Evolutionary conservation across 192 early-diverging fungal species (phyloP).

Genomic region (Physocladia obscura): DNA sequence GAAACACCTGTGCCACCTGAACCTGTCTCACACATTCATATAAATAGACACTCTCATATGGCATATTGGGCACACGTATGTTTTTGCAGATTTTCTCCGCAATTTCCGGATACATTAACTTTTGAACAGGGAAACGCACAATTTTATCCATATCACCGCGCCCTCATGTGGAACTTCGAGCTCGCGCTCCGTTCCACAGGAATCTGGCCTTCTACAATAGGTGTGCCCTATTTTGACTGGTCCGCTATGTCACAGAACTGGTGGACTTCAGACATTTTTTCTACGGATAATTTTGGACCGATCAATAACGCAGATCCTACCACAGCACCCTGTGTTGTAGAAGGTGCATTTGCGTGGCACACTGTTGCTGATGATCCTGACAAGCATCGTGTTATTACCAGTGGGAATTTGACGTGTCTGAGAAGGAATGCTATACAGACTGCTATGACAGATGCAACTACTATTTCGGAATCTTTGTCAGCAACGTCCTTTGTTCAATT

Average conservation of each 20-base stretch:
- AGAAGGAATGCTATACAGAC: background rate
- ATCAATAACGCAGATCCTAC: background rate
- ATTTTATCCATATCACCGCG: constrained; percentile 27
- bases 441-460: constrained; percentile 4
- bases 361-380: background rate
- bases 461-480: background rate
- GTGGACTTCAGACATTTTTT: constrained; percentile 17
- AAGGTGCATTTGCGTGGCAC: too few species aligned
- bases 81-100: background rate
- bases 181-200: constrained; percentile 8
- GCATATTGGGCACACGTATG: constrained; percentile 9
- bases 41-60: constrained; percentile 7
- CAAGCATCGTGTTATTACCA: background rate
- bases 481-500: background rate
- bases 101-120: background rate
- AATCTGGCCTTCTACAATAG: constrained; percentile 14
- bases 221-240: constrained; percentile 24
- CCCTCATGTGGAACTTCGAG: constrained; percentile 18
- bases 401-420: constrained; percentile 5
- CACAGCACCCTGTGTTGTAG: background rate
- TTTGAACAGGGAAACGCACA: background rate
- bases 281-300: constrained; percentile 9
- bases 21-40: background rate
- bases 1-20: background rate
- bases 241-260: constrained; percentile 24